Evolutionary conservation across 2,329 filamentous ascomycete genomes (phyloP), one percentile per base, ranked within the genome.

Genomic region (Calonectria pteridis): DNA sequence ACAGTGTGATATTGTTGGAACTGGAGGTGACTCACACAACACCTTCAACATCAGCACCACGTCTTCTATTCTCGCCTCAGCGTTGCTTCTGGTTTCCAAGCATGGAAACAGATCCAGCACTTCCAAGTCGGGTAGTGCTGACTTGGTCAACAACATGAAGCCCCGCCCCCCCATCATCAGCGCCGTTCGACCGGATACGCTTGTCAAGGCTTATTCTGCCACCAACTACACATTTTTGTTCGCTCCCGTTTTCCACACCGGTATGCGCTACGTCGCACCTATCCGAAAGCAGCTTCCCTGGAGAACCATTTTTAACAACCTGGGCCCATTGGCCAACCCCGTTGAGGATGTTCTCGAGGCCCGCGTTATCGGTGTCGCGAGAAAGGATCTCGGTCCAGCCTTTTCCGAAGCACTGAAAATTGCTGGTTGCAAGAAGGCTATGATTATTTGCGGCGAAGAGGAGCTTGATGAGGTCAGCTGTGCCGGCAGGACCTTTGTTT

Each of bases 21-120:
- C 97, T 10, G 97, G 97, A 77, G 97, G 97, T 82, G 97, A 99
- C 87, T 93, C 94, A 26, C 96, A 98, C 89, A 95, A 98, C 84
- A 99, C 97, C 40, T 99, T 98, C 91, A 99, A 99, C 85, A 96
- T 99, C 83, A 97, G 94, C 79, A 99, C 97, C 6, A 98, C 97
- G 9, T 92, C 97, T 3, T 98, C 95, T 23, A 98, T 99, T 82
- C 88, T 99, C 63, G 95, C 95, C 59, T 97, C 95, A 7, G 92
- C 95, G 6, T 88, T 97, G 33, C 90, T 99, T 43, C 89, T 97
- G 80, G 90, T 98, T 71, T 95, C 94, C 77, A 99, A 99, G 87
- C 97, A 99, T 86, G 97, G 97, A 77, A 99, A 99, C 88, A 93
- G 94, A 78, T 96, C 97, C 51, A 97, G 95, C 69, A 98, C 97